These are phyloP conservation scores for Mucor piriformis DNA, from an alignment of 371 early-diverging fungal genomes.

Conservation along the genomic window DNA sequence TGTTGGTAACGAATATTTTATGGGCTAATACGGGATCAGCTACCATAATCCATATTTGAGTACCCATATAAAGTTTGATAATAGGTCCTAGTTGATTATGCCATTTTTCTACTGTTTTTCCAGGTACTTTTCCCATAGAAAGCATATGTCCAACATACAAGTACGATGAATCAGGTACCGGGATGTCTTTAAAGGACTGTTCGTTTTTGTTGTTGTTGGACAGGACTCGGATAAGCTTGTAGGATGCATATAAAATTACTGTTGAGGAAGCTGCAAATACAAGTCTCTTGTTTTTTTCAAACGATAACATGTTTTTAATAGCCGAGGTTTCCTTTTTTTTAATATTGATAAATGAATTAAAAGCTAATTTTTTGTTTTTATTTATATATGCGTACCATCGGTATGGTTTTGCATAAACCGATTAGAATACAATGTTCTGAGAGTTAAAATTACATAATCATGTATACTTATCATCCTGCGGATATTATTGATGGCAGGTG, in stretches of 20 bases:
- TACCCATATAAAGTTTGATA: slow-evolving; percentile 17
- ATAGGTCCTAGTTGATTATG: slow-evolving; percentile 21
- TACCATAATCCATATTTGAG: slow-evolving; percentile 16
- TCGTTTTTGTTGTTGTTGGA: background rate
- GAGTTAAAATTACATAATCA: no score
- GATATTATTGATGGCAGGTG: no score
- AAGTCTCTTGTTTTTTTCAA: background rate
- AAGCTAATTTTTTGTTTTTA: no score
- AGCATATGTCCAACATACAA: slow-evolving; percentile 24
- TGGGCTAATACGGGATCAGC: slow-evolving; percentile 23
- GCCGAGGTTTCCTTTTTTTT: no score
- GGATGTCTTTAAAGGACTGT: slow-evolving; percentile 1
- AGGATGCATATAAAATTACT: background rate
- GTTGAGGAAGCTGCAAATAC: background rate
- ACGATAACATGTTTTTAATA: no score
- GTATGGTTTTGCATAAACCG: no score
- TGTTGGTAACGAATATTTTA: slow-evolving; percentile 20
- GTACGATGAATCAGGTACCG: slow-evolving; percentile 6
- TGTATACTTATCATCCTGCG: no score
- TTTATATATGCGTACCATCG: no score
- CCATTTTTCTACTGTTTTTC: slow-evolving; percentile 15
- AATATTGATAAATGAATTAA: no score
- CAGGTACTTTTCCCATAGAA: slow-evolving; percentile 15
- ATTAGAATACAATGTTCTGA: no score
- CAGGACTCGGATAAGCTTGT: background rate